Conservation (phyloP, 2,329 filamentous ascomycete genomes). For the Emergomyces orientalis region DNA sequence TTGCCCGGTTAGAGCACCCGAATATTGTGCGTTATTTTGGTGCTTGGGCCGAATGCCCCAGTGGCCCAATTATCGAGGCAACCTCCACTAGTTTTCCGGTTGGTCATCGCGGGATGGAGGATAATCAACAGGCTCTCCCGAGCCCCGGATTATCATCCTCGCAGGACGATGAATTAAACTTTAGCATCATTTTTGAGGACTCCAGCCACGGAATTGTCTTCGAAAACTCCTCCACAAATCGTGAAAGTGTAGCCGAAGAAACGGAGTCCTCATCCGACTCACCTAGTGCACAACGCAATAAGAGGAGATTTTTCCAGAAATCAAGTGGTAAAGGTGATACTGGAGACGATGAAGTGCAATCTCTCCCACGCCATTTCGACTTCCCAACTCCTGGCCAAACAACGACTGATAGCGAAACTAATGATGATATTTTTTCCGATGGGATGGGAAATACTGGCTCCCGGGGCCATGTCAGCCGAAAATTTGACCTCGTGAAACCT, state of each 20-base stretch:
- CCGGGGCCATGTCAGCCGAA: constrained; percentile 25
- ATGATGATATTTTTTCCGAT: constrained; percentile 36
- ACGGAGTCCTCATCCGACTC: constrained; percentile 15
- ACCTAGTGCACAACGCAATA: constrained; percentile 8
- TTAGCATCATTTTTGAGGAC: constrained; percentile 35
- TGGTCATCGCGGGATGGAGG: not conserved
- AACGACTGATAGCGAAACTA: constrained; percentile 28
- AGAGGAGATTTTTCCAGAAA: constrained; percentile 8
- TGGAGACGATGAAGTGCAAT: constrained; percentile 42
- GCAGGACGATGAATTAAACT: constrained; percentile 23
- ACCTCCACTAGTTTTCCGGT: not conserved
- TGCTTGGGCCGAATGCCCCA: constrained; percentile 51
- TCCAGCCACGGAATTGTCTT: constrained; percentile 24
- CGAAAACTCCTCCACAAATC: constrained; percentile 16
- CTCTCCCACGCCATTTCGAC: constrained; percentile 36
- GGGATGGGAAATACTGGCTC: constrained; percentile 30
- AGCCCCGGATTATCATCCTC: constrained; percentile 12
- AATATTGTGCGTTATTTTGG: constrained; percentile 60
- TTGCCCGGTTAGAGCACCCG: constrained; percentile 53
- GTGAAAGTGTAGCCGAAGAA: constrained; percentile 17
- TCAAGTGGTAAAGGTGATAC: constrained; percentile 8
- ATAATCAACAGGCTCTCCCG: constrained; percentile 6
- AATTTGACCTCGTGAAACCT: constrained; percentile 18
- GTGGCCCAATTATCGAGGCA: not conserved
- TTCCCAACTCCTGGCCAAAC: constrained; percentile 24